A percentile compares a stretch with the other conserved stretches of the same genome.
phyloP scores from a whole-genome alignment of 768 basidiomycete genomes.

The Agrocybe praecox region DNA sequence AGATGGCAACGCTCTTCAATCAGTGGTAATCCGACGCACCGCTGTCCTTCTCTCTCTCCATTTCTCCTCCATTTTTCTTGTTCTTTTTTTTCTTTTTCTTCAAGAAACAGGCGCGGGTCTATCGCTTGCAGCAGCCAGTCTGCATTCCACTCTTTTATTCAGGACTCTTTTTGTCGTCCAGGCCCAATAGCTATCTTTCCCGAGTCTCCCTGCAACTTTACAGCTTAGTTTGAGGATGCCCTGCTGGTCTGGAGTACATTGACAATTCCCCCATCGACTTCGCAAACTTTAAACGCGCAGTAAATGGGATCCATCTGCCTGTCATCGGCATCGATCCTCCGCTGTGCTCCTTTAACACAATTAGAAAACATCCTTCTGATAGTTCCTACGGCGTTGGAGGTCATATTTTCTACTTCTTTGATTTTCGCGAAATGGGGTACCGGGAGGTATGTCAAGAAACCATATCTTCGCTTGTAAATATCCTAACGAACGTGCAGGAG shows the following conservation, averaged over 20 bases:
- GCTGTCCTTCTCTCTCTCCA: conserved; percentile 2
- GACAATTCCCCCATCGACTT: conserved; percentile 6
- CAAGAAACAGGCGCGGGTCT: conserved; percentile 20
- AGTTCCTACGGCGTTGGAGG: conserved; percentile 66
- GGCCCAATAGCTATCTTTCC: not conserved
- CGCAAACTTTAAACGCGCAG: conserved; percentile 9
- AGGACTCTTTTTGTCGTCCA: not conserved
- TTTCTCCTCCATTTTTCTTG: conserved; percentile 7
- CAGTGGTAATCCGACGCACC: conserved; percentile 6
- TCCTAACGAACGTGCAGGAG: conserved; percentile 34
- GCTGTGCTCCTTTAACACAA: conserved; percentile 58
- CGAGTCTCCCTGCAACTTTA: not conserved
- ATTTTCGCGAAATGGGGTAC: conserved; percentile 49
- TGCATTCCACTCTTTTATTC: conserved; percentile 31
- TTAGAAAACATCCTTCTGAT: conserved; percentile 52
- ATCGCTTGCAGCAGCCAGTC: conserved; percentile 26
- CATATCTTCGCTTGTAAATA: not conserved
- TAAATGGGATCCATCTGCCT: conserved; percentile 65
- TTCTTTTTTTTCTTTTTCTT: conserved; percentile 12
- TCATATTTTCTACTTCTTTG: conserved; percentile 58
- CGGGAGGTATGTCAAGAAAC: conserved; percentile 44
- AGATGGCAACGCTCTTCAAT: conserved; percentile 13
- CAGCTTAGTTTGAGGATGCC: conserved; percentile 14
- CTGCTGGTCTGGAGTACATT: conserved; percentile 14
- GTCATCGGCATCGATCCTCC: conserved; percentile 70